Evolutionary conservation across 1,284 basidiomycete species (phyloP), one percentile per base, ranked within the genome.

Genomic region (Boletus hoseneyae): DNA sequence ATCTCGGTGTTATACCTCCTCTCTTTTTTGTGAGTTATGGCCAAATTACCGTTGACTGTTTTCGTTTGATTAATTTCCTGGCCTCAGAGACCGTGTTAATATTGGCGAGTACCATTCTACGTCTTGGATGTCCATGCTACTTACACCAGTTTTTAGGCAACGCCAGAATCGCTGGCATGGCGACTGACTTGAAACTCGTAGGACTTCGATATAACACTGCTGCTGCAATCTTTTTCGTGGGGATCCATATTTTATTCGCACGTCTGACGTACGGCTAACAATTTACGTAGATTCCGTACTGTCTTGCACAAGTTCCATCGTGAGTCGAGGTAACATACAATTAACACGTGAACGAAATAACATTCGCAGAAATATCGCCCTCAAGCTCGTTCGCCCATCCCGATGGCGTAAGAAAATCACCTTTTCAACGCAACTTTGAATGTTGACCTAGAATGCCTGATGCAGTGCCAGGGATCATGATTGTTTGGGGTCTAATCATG

Each of bases 1-100:
- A 65, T 78, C 35, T 73, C 75, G 6, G 55, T 82, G 18, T 69
- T 83, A 6, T 83, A 83, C 59, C 70, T 83, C 29, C 71, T 78
- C 41, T 77, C 73, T 0, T 77, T 77, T 57, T 59, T 78, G 76
- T 77, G 55, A 62, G 76, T 64, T 16, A 18, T 7, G 6, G 9
- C 10, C 11, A 27, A 3, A 6, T n/a, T 32, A 10, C 21, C 30
- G 3, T 29, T 11, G 13, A 6, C 18, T 30, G 18, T 13, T 44
- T 36, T 38, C 16, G 8, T 47, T 25, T 32, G 45, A 45, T n/a
- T 34, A 16, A 42, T n/a, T 15, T 33, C n/a, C n/a, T 16, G 35
- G 16, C n/a, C 38, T 16, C 45, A 68, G 66, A 16, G 67, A 68
- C 49, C 66, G 66, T 33, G 50, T 47, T 38, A 68, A 68, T 50